Conservation (phyloP, 441 rosid species). For the Corymbia calophylla region DNA sequence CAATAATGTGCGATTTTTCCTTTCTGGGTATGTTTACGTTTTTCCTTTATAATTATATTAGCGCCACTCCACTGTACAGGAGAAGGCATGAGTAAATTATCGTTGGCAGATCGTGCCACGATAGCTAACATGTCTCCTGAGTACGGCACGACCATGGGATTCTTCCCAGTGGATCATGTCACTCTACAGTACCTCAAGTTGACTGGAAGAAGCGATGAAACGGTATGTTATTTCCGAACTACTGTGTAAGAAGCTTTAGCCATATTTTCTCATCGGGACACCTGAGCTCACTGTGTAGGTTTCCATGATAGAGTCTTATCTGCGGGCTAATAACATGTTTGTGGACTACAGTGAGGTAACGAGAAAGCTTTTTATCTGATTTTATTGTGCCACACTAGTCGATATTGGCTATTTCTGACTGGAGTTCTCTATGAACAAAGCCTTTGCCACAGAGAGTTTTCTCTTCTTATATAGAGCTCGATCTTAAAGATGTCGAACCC, state of each 20-base stretch:
- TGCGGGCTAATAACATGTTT: constrained; percentile 87
- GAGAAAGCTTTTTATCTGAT: background rate
- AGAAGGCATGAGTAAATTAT: constrained; percentile 84
- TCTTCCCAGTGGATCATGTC: constrained; percentile 92
- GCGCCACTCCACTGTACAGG: constrained; percentile 32
- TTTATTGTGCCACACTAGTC: background rate
- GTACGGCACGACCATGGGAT: constrained; percentile 96
- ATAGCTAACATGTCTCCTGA: constrained; percentile 96
- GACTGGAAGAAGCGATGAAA: constrained; percentile 81
- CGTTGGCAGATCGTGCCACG: constrained; percentile 86
- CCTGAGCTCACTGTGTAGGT: constrained; percentile 38
- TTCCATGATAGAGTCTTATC: constrained; percentile 81
- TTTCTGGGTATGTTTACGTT: background rate
- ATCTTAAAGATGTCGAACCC: constrained; percentile 77
- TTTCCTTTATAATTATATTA: background rate
- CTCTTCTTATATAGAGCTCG: constrained; percentile 61
- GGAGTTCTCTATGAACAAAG: constrained; percentile 25
- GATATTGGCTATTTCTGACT: background rate
- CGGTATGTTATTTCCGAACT: constrained; percentile 26
- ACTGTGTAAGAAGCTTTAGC: background rate
- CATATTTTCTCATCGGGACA: constrained; percentile 10
- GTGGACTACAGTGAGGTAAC: constrained; percentile 85
- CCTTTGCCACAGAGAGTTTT: constrained; percentile 60
- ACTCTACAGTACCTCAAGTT: constrained; percentile 75
- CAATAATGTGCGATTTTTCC: background rate